Percentiles rank a stretch among this genome's conserved stretches.
Conservation (phyloP, 345 rosid species). For the Hypericum androsaemum region DNA sequence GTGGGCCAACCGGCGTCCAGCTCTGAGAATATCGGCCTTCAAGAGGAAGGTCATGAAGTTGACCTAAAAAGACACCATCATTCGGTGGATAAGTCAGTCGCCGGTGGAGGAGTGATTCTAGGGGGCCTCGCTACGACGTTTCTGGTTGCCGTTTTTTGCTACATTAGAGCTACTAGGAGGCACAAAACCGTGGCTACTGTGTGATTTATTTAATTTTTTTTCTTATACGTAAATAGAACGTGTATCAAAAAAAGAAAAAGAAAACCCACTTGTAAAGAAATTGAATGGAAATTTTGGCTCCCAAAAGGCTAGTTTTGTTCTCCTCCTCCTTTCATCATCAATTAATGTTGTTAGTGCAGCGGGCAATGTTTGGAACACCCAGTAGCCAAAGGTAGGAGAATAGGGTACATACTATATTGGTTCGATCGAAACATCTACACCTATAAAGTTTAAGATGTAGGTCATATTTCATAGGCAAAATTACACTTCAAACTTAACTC, state of each 20-base stretch:
- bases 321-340: no score
- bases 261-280: constrained; percentile 3
- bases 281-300: constrained; percentile 7
- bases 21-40: constrained; percentile 6
- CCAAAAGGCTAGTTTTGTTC: no score
- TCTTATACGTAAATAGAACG: not conserved
- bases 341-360: no score
- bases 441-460: no score
- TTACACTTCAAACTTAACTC: no score
- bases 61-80: constrained; percentile 27
- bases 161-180: constrained; percentile 60
- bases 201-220: not conserved
- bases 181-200: constrained; percentile 20
- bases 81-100: constrained; percentile 53
- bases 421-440: no score
- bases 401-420: no score
- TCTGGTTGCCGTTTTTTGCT: constrained; percentile 56
- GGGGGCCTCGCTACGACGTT: constrained; percentile 68
- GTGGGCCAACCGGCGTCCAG: constrained; percentile 11
- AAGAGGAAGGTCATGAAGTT: constrained; percentile 14
- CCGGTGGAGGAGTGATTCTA: constrained; percentile 72
- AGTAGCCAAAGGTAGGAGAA: no score
- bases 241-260: constrained; percentile 7
- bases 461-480: no score
- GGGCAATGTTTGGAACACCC: no score